phyloP scores from a whole-genome alignment of 2,329 filamentous ascomycete genomes.

The Penicillium sp. region DNA sequence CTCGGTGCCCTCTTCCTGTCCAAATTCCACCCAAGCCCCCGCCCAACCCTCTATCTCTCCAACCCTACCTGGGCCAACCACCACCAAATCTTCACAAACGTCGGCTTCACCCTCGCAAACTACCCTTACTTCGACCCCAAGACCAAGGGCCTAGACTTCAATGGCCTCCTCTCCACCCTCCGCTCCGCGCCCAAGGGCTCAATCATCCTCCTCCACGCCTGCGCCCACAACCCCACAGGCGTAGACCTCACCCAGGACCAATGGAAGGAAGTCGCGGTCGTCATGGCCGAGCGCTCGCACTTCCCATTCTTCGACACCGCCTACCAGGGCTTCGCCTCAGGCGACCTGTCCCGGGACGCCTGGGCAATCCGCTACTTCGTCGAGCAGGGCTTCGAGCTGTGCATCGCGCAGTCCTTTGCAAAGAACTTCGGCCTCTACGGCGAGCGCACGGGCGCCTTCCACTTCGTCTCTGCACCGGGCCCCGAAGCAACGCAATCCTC shows the following conservation, averaged over 20 bases:
- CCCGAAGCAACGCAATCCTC: constrained; percentile 67
- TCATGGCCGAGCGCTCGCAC: constrained; percentile 78
- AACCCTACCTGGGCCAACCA: constrained; percentile 98
- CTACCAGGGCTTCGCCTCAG: constrained; percentile 97
- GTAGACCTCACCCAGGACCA: constrained; percentile 93
- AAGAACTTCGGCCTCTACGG: constrained; percentile 85
- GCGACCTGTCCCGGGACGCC: constrained; percentile 81
- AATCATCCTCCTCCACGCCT: constrained; percentile 90
- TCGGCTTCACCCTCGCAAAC: constrained; percentile 73
- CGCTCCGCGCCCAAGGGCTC: constrained; percentile 74
- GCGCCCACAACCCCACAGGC: constrained; percentile 97
- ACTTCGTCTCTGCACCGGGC: constrained; percentile 79
- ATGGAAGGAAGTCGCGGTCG: constrained; percentile 84
- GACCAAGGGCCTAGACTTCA: constrained; percentile 90
- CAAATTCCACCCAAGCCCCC: constrained; percentile 73
- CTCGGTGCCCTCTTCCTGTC: constrained; percentile 91
- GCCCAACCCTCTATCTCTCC: constrained; percentile 81
- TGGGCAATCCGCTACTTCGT: constrained; percentile 95
- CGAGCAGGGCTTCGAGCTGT: constrained; percentile 80
- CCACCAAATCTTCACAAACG: constrained; percentile 96
- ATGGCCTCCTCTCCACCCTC: constrained; percentile 79
- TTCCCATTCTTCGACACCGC: constrained; percentile 99
- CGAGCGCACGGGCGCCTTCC: constrained; percentile 94
- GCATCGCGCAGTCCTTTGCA: constrained; percentile 65
- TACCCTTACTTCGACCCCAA: constrained; percentile 94